These are phyloP conservation scores for Suhomyces yuchorum DNA, from an alignment of 1,139 yeast genomes.

Conservation along the genomic window DNA sequence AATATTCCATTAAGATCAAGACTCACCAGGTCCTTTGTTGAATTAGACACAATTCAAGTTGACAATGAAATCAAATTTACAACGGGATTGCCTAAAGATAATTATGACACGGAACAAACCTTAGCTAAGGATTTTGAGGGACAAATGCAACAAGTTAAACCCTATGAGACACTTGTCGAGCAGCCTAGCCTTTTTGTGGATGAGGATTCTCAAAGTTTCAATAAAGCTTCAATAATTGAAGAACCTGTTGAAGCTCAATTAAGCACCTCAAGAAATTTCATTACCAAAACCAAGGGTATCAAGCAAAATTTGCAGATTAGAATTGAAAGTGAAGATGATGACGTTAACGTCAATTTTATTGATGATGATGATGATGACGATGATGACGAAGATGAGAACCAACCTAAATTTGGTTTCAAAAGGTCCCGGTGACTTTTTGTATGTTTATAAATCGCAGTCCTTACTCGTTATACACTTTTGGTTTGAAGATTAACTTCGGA, in stretches of 20 bases:
- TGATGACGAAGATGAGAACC: slow-evolving; percentile 38
- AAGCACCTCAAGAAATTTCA: background rate
- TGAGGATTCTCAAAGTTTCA: slow-evolving; percentile 17
- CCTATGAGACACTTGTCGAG: background rate
- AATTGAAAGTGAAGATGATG: background rate
- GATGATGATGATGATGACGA: slow-evolving; percentile 26
- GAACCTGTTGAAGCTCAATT: background rate
- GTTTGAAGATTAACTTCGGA: background rate
- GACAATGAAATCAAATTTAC: slow-evolving; percentile 19
- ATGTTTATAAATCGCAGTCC: too few relatives aligned
- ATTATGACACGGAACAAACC: slow-evolving; percentile 11
- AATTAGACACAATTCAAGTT: slow-evolving; percentile 23
- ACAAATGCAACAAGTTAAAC: slow-evolving; percentile 30
- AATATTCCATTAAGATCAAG: slow-evolving; percentile 25
- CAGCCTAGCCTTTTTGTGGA: slow-evolving; percentile 23
- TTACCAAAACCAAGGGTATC: background rate
- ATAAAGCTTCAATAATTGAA: background rate
- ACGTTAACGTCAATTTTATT: background rate
- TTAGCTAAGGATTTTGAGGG: slow-evolving; percentile 29
- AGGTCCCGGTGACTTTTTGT: background rate
- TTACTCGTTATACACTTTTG: background rate
- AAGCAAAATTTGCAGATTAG: background rate
- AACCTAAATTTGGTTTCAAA: slow-evolving; percentile 41
- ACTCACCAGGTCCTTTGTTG: slow-evolving; percentile 30
- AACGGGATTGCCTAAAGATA: slow-evolving; percentile 7